Conservation (phyloP, 2,329 filamentous ascomycete species). For the Claviceps quebecensis region DNA sequence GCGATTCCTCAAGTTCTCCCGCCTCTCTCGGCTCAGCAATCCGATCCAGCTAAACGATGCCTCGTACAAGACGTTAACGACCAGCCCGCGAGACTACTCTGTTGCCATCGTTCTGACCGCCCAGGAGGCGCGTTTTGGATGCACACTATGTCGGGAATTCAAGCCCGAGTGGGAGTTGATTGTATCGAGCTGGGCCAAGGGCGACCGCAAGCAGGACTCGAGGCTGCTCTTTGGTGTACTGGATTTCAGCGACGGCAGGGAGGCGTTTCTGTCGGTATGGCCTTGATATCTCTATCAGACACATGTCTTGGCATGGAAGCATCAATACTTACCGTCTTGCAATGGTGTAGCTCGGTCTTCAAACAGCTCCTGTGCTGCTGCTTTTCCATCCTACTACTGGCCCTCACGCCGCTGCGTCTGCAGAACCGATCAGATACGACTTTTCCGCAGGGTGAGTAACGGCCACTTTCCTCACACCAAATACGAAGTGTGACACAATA, state of each 20-base stretch:
- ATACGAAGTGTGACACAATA: neutral
- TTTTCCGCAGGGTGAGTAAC: constrained; percentile 60
- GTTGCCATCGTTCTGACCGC: constrained; percentile 77
- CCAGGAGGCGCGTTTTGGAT: constrained; percentile 69
- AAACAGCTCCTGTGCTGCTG: constrained; percentile 84
- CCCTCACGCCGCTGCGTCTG: constrained; percentile 56
- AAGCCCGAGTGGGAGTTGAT: constrained; percentile 89
- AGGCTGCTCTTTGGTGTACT: constrained; percentile 68
- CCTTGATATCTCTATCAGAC: neutral
- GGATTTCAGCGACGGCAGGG: constrained; percentile 75
- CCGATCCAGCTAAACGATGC: constrained; percentile 68
- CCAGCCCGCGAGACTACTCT: constrained; percentile 69
- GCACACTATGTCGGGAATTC: constrained; percentile 76
- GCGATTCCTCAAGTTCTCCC: constrained; percentile 57
- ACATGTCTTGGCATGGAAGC: neutral
- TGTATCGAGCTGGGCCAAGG: constrained; percentile 73
- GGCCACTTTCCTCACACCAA: neutral
- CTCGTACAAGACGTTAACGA: constrained; percentile 61
- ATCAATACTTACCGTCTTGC: neutral
- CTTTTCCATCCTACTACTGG: constrained; percentile 78
- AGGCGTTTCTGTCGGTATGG: constrained; percentile 72
- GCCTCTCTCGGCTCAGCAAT: constrained; percentile 48
- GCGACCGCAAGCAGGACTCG: constrained; percentile 60
- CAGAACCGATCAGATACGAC: constrained; percentile 65
- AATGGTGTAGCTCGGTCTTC: constrained; percentile 61